Evolutionary conservation across 2,329 filamentous ascomycete genomes (phyloP), one percentile per base, ranked within the genome.

Genomic region (Amauroascus verrucosus): DNA sequence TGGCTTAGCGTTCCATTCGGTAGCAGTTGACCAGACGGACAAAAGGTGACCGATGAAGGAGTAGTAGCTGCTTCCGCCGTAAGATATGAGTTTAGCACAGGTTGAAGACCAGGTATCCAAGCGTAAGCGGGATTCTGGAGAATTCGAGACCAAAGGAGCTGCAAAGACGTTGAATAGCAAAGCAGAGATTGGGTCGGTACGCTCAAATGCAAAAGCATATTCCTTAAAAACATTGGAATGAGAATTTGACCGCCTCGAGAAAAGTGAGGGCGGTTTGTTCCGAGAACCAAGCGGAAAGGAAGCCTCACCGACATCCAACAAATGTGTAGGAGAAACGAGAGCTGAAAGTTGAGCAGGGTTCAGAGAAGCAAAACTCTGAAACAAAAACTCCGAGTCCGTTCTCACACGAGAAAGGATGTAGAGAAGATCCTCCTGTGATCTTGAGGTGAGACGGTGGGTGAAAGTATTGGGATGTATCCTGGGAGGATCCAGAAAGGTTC

Each of bases 161-260:
- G 88, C 87, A 76, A 94, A 95, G 66, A 88, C 85, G 60, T 88
- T 91, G 71, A 93, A 86, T 57, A 95, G 81, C 59, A 96, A 78
- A 54, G 86, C 84, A 57, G 88, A 89, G 48, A 96, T 75, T 8
- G 89, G 85, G 67, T 95, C 88, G 64, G 90, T 86, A 62, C 90
- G 80, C 70, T 95, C 88, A 66, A 96, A 94, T 49, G 87, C 90
- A 62, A 94, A 75, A 57, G 93, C 80, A 63, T 87, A 83, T 67
- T 95, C 88, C 62, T 95, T 84, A 56, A 87, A 82, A 59, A 77
- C 83, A 57, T 78, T 74, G 59, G 72, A 67, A 60, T 73, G 70
- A 47, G 73, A 69, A 53, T 70, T 66, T 62, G 63, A 67, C 59
- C 74, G 75, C 58, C 73, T 72, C 66, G 67, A 65, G 65, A 73